A percentile compares a stretch with the other conserved stretches of the same genome.
Evolutionary conservation across 2,329 filamentous ascomycete genomes (phyloP).

Genomic region (Sarocladium brachiariae): DNA sequence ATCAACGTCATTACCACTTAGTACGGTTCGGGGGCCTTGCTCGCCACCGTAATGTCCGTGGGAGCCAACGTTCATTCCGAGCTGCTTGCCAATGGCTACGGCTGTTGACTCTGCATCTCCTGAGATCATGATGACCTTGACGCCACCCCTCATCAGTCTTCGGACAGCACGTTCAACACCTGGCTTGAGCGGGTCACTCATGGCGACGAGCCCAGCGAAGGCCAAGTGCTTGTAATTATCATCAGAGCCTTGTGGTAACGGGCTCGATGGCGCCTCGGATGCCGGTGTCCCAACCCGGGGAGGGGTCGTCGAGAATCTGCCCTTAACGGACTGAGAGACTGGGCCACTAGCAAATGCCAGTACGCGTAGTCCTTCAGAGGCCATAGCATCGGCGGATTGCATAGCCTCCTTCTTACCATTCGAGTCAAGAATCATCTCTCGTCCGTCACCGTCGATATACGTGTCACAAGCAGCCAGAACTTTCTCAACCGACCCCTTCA

Average conservation of each 20-base stretch:
- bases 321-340: conserved; percentile 30
- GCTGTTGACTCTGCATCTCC: conserved; percentile 94
- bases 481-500: conserved; percentile 90
- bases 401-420: conserved; percentile 65
- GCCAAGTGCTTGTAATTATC: conserved; percentile 76
- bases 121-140: conserved; percentile 98
- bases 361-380: conserved; percentile 80
- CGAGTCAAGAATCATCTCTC: conserved; percentile 79
- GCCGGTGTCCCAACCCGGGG: conserved; percentile 47
- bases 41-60: background rate
- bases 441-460: conserved; percentile 78
- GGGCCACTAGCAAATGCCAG: conserved; percentile 87
- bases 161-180: conserved; percentile 86
- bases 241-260: conserved; percentile 46
- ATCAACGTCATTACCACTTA: conserved; percentile 89
- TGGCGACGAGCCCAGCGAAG: conserved; percentile 89
- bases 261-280: conserved; percentile 31
- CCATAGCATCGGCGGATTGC: conserved; percentile 78
- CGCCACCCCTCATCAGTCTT: conserved; percentile 84
- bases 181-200: conserved; percentile 92
- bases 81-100: conserved; percentile 83
- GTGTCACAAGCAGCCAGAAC: conserved; percentile 83
- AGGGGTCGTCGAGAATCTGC: conserved; percentile 24
- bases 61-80: conserved; percentile 81
- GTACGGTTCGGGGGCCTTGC: conserved; percentile 34